These are phyloP conservation scores for Ciborinia camelliae DNA, from an alignment of 2,329 filamentous ascomycete species.

Conservation along the genomic window DNA sequence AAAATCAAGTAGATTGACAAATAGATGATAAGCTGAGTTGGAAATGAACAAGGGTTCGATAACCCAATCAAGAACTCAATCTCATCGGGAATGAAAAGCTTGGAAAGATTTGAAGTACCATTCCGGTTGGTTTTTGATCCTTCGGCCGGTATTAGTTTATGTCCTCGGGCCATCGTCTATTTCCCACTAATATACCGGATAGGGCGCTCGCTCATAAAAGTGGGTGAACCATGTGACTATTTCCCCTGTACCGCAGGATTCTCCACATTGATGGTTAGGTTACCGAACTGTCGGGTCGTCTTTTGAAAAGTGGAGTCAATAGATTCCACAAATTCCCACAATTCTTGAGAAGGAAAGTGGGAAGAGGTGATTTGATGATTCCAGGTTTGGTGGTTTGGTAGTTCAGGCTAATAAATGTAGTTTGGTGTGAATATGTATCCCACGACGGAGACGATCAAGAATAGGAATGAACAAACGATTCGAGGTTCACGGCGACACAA, in stretches of 20 bases:
- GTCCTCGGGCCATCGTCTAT: background rate
- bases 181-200: background rate
- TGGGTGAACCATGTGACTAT: constrained; percentile 8
- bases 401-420: background rate
- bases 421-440: background rate
- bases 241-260: constrained; percentile 9
- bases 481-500: background rate
- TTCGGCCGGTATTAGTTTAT: background rate
- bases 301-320: background rate
- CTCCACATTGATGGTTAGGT: constrained; percentile 1
- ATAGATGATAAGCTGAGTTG: background rate
- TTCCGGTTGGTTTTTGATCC: background rate
- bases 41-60: background rate
- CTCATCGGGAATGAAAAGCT: background rate
- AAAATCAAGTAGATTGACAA: background rate
- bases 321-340: background rate
- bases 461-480: background rate
- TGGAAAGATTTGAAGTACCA: background rate
- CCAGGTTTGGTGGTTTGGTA: background rate
- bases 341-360: constrained; percentile 11
- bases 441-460: background rate
- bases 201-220: constrained; percentile 2
- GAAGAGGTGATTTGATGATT: background rate
- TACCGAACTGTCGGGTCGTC: constrained; percentile 13
- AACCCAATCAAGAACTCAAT: background rate